Evolutionary conservation across 805 yeast genomes (phyloP), one percentile per base, ranked within the genome.

Genomic region (Candida ovalis): DNA sequence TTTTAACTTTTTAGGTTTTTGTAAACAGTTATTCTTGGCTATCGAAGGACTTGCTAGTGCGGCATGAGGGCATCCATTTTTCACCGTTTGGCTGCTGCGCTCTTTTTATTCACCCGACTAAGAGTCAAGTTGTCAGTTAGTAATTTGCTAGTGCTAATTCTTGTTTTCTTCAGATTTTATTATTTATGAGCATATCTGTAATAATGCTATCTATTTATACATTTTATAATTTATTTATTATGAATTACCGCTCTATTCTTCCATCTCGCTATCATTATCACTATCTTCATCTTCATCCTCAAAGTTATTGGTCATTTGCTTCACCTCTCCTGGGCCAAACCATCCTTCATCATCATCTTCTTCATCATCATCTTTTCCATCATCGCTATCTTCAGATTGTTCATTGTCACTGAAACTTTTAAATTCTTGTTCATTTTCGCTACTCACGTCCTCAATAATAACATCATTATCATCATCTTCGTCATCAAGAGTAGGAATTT

Each of bases 221-320:
- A n/a, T 12, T 19, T 5, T 25, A 39, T 32, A 19, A 19, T 4
- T 23, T 30, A 9, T 19, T 7, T 18, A 15, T 42, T 10, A 24
- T 38, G 24, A 22, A 27, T 47, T 40, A 71, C 69, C 62, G 25
- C 69, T 67, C 33, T 60, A 68, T 9, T 62, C 64, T 18, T 62
- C 72, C 41, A 62, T 66, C 18, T 60, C 68, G 35, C 58, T 60
- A 41, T 64, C 66, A 45, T 64, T 63, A 23, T 68, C 76, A 35
- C 69, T 74, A 23, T 70, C 76, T 12, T 57, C 62, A 23, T 68
- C 76, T 33, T 69, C 74, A 23, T 70, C 76, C 12, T 57, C 62
- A 38, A 63, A 65, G 15, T 55, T 57, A 27, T 67, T 72, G 6
- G 55, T 64, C 17, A 65, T 45, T 22, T 54, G 60, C 37, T 61